Conservation (phyloP, 2,329 filamentous ascomycete species). For the Alternaria brassicicola region DNA sequence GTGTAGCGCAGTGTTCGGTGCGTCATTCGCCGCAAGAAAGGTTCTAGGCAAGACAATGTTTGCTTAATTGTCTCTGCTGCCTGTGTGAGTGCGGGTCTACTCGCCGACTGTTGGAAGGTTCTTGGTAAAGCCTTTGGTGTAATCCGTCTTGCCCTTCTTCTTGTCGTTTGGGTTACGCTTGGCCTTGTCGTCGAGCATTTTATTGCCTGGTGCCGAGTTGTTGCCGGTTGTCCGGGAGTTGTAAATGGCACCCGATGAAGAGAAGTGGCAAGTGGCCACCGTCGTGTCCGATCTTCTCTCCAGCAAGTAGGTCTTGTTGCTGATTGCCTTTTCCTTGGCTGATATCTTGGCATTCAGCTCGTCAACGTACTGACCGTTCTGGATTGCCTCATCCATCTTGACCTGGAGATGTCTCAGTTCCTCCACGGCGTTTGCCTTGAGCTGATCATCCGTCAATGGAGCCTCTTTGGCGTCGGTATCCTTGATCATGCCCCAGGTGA, state of each 20-base stretch:
- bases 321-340: not conserved
- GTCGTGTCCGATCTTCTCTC: not conserved
- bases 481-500: conserved; percentile 13
- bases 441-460: not conserved
- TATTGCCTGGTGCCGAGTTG: not conserved
- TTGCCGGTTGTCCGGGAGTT: not conserved
- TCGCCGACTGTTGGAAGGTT: not conserved
- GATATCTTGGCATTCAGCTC: not conserved
- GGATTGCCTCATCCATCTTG: not conserved
- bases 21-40: too few species aligned
- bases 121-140: not conserved
- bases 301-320: not conserved
- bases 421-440: not conserved
- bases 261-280: not conserved
- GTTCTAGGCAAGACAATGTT: too few species aligned
- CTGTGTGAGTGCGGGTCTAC: not conserved
- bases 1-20: too few species aligned
- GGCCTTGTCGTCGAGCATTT: not conserved
- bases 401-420: not conserved
- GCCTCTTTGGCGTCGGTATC: not conserved
- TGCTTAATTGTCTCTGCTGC: not conserved
- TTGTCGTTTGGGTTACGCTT: not conserved
- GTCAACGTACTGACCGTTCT: not conserved
- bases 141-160: not conserved
- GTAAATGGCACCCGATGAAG: not conserved